Conservation (phyloP, 257 asterid genomes). For the Avicennia marina region DNA sequence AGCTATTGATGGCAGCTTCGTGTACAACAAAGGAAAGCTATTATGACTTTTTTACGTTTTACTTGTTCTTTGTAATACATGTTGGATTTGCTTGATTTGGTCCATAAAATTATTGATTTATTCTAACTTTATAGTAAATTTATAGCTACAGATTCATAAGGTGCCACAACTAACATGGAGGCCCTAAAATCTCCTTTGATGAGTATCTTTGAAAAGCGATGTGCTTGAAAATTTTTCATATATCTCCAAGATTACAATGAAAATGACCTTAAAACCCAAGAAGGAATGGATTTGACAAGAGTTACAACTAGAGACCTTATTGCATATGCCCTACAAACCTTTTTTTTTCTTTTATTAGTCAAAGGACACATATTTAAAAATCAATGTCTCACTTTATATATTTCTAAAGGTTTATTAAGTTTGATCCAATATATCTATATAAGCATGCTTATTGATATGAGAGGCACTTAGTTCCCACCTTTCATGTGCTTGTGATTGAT, state of each 20-base stretch:
- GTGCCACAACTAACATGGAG: constrained; percentile 97
- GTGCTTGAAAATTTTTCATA: constrained; percentile 89
- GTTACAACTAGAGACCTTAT: constrained; percentile 82
- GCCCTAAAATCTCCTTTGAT: constrained; percentile 96
- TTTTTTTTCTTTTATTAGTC: constrained; percentile 15
- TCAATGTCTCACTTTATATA: background rate
- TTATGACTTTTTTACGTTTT: constrained; percentile 2
- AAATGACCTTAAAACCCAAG: constrained; percentile 79
- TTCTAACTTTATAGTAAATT: constrained; percentile 11
- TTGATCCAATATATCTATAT: constrained; percentile 6
- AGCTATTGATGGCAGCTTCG: constrained; percentile 97
- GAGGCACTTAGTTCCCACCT: too few species aligned
- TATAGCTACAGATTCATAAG: constrained; percentile 74
- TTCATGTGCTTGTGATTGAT: too few species aligned
- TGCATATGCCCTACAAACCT: constrained; percentile 45
- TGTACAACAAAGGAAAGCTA: constrained; percentile 89
- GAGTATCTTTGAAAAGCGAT: constrained; percentile 97
- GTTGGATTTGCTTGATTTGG: constrained; percentile 5
- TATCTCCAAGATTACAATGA: constrained; percentile 88
- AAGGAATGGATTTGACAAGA: constrained; percentile 87
- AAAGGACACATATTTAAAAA: background rate
- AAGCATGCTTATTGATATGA: too few species aligned
- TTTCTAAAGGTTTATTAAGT: background rate
- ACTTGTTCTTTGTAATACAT: background rate
- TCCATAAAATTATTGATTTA: background rate